phyloP scores from a whole-genome alignment of 1,139 yeast species.

The Kluyveromyces marxianus region DNA sequence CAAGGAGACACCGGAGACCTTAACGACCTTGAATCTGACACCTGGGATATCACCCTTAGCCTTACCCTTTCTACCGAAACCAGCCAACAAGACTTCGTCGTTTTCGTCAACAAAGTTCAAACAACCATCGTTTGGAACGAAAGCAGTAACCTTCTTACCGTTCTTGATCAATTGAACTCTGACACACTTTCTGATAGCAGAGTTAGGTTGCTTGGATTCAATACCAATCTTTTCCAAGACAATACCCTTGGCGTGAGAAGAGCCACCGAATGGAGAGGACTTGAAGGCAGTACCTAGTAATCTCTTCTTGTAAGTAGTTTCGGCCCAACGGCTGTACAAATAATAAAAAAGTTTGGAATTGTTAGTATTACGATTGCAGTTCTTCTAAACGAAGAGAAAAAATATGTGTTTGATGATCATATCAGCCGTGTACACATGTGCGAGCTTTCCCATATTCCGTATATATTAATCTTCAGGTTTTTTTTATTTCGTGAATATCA shows the following conservation, averaged over 20 bases:
- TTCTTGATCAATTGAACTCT: constrained; percentile 99
- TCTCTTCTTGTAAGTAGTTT: constrained; percentile 95
- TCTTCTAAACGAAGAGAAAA: too few species aligned
- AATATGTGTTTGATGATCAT: too few species aligned
- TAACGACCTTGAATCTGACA: constrained; percentile 99
- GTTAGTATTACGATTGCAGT: not conserved
- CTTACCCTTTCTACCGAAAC: constrained; percentile 99
- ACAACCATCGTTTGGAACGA: constrained; percentile 99
- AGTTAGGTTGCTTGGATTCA: constrained; percentile 99
- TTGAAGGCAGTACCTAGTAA: constrained; percentile 99
- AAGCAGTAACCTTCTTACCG: constrained; percentile 99
- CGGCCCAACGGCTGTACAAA: constrained; percentile 86
- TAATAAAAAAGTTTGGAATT: constrained; percentile 16
- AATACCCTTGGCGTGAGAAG: constrained; percentile 99
- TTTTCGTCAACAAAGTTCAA: constrained; percentile 98
- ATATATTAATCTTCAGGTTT: too few species aligned
- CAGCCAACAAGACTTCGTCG: constrained; percentile 98
- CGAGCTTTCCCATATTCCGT: too few species aligned
- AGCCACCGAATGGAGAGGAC: constrained; percentile 99
- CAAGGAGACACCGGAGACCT: constrained; percentile 99
- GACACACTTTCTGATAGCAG: constrained; percentile 99
- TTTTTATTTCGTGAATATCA: too few species aligned
- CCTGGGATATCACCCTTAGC: constrained; percentile 99
- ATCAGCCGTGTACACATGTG: too few species aligned
- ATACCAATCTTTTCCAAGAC: constrained; percentile 99